These are phyloP conservation scores for Aschersonia sp. DNA, from an alignment of 2,329 filamentous ascomycete genomes.

Conservation along the genomic window DNA sequence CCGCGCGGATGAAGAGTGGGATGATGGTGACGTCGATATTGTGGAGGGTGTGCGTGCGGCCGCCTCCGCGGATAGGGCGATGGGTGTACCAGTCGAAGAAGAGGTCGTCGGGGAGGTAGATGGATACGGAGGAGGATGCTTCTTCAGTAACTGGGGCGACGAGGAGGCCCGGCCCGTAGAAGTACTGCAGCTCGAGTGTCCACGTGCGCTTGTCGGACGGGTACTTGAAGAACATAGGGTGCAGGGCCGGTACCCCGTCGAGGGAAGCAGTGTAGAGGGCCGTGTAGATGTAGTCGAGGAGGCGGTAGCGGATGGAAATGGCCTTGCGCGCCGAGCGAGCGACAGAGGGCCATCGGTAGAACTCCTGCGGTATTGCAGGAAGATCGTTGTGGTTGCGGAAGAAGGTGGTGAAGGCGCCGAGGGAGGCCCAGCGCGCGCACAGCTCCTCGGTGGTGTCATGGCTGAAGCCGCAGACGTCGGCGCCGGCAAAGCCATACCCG, in stretches of 20 bases:
- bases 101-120: slow-evolving; percentile 29
- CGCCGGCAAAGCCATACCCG: slow-evolving; percentile 54
- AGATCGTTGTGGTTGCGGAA: slow-evolving; percentile 50
- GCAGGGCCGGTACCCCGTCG: slow-evolving; percentile 48
- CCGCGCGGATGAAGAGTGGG: slow-evolving; percentile 49
- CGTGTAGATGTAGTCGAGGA: slow-evolving; percentile 67
- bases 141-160: slow-evolving; percentile 29
- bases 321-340: slow-evolving; percentile 48
- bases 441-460: slow-evolving; percentile 44
- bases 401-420: slow-evolving; percentile 54
- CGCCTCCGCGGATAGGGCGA: slow-evolving; percentile 19
- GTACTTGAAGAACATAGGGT: slow-evolving; percentile 57
- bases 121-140: slow-evolving; percentile 21
- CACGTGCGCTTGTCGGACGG: slow-evolving; percentile 29
- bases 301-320: slow-evolving; percentile 55
- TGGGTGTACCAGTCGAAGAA: slow-evolving; percentile 36
- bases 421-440: slow-evolving; percentile 51
- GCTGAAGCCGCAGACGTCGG: slow-evolving; percentile 67
- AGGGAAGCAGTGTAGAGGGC: slow-evolving; percentile 35
- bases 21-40: slow-evolving; percentile 29
- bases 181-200: slow-evolving; percentile 29
- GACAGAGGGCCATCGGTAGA: slow-evolving; percentile 51
- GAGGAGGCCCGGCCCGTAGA: slow-evolving; percentile 28
- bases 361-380: slow-evolving; percentile 37
- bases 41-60: slow-evolving; percentile 17